Percentiles rank a stretch among this genome's conserved stretches.
Conservation (phyloP, 1,139 yeast species). For the Lodderomyces pseudojiufengensis region DNA sequence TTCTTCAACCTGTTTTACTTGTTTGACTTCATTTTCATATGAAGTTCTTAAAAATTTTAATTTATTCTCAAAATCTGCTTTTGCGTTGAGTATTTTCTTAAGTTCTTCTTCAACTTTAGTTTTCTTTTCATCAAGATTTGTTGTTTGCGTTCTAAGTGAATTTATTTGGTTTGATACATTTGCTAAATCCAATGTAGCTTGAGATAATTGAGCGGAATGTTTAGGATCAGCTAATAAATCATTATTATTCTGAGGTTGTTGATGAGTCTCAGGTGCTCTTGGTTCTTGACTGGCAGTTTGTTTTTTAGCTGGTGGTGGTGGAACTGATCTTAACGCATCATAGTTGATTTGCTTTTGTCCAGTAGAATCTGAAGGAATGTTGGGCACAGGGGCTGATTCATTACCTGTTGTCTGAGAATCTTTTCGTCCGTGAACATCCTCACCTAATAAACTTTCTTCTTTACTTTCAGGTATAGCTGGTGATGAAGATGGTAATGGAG, state of each 20-base stretch:
- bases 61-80: slow-evolving; percentile 69
- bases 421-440: slow-evolving; percentile 22
- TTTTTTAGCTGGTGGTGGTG: slow-evolving; percentile 38
- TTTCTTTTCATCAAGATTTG: slow-evolving; percentile 66
- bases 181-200: slow-evolving; percentile 82
- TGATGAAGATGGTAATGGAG: slow-evolving; percentile 7
- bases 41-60: slow-evolving; percentile 62
- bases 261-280: slow-evolving; percentile 12
- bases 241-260: slow-evolving; percentile 23
- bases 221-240: slow-evolving; percentile 54
- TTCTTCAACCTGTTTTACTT: slow-evolving; percentile 66
- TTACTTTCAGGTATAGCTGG: slow-evolving; percentile 19
- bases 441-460: slow-evolving; percentile 27
- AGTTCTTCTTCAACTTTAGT: slow-evolving; percentile 75
- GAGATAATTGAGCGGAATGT: slow-evolving; percentile 64
- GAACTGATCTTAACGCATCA: slow-evolving; percentile 46
- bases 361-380: not conserved
- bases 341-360: slow-evolving; percentile 31
- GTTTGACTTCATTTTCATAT: slow-evolving; percentile 77
- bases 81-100: slow-evolving; percentile 56
- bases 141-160: slow-evolving; percentile 72
- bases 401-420: no score
- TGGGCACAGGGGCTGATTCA: no score
- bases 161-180: slow-evolving; percentile 82
- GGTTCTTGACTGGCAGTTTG: slow-evolving; percentile 15